Base-by-base conservation (phyloP, 169 alveolate genomes). In the Plasmodium gaboni region DNA sequence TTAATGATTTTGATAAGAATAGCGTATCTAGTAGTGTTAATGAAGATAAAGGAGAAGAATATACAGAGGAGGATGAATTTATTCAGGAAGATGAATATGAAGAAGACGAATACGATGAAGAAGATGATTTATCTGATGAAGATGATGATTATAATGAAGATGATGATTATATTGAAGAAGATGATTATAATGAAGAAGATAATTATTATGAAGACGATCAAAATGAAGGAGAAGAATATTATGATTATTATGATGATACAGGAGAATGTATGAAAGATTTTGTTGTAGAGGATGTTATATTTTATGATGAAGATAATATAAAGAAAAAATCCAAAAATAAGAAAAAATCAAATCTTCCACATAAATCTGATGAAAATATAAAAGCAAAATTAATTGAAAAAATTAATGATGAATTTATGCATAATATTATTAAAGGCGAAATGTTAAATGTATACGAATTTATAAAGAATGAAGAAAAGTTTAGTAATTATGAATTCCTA, bases 401-500 rank as follows among this genome's bases (percentile, higher is more conserved):
- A 67, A 48, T 83, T 32, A 83, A 24, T 50, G 91, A 83, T 28
- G 59, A 32, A 19, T 22, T 68, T 44, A 83, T 83, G 55, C 7
- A 83, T 50, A 68, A 83, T 19, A 46, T 83, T 57, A 61, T 83
- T 26, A 83, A 68, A 50, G 53, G 53, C 6, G 91, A 83, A 17
- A 83, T 83, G 83, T 8, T 67, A 19, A 83, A 83, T 13, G 44
- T 83, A 67, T 83, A 83, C 53, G 73, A 83, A 28, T 67, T 68
- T 28, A 57, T 69, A 38, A 83, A 68, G 65, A 83, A 83, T 24
- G 91, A 83, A 26, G 83, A 83, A 48, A 55, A 69, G 3, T 55
- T 57, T 53, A 83, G 85, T 60, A 83, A 83, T 57, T 83, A 83
- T 48, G 91, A 83, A 68, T 83, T 83, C 46, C 44, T 83, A 61